phyloP scores from a whole-genome alignment of 148 eudicot species.

The Selenicereus undatus region DNA sequence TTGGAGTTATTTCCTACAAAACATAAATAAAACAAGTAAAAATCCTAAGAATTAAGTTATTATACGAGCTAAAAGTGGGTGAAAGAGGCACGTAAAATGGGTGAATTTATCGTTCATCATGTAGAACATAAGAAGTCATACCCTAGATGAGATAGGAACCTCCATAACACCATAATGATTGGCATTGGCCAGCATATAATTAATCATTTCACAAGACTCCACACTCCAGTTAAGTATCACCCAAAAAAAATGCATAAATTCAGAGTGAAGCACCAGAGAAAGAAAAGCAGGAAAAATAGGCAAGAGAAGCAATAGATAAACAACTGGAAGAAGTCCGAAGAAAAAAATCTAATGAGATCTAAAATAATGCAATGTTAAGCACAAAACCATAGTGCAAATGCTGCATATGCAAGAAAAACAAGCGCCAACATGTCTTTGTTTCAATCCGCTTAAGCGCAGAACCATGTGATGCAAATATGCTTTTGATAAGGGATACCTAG shows the following conservation, averaged over 20 bases:
- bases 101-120: too few species aligned
- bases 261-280: neutral
- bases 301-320: neutral
- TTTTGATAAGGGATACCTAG: constrained; percentile 10
- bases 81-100: too few species aligned
- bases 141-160: neutral
- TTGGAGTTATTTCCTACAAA: too few species aligned
- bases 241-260: neutral
- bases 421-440: neutral
- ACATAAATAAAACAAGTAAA: too few species aligned
- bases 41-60: too few species aligned
- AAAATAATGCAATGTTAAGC: neutral
- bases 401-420: constrained; percentile 4
- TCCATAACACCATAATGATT: neutral
- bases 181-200: neutral
- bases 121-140: neutral
- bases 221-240: neutral
- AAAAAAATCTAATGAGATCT: neutral
- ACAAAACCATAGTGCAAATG: too few species aligned
- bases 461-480: constrained; percentile 8
- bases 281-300: neutral
- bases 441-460: constrained; percentile 7
- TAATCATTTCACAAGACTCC: neutral
- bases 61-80: too few species aligned
- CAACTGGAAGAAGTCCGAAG: neutral